Base-by-base conservation (phyloP, 345 rosid genomes). In the Microthlaspi erraticum region DNA sequence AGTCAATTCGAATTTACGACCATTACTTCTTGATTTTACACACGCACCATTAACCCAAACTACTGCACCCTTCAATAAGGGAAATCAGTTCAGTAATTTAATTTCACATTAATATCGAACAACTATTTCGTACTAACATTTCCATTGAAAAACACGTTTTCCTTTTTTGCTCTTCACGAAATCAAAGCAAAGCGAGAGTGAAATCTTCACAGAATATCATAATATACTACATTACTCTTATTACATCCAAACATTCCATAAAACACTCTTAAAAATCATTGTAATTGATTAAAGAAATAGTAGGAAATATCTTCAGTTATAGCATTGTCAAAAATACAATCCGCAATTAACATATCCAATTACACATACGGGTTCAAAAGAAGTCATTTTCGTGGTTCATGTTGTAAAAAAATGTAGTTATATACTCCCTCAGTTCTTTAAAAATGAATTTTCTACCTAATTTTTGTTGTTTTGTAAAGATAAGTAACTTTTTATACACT, bases 381-480 rank as follows among this genome's bases (percentile, higher is more conserved):
- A 39, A 13, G 4, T 37, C 0, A 20, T n/a, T 41, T 7, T 20
- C 10, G 32, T 13, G 60, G 42, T 6, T 38, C 42, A 23, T 50
- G 8, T 31, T 49, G 68, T 70, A 39, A 51, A 9, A 4, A 29
- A 53, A 41, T n/a, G 45, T 19, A n/a, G n/a, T n/a, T n/a, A n/a
- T n/a, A n/a, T n/a, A n/a, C n/a, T n/a, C n/a, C n/a, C n/a, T n/a
- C n/a, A n/a, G n/a, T n/a, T n/a, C n/a, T n/a, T n/a, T n/a, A n/a
- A n/a, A n/a, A n/a, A n/a, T n/a, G n/a, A n/a, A n/a, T n/a, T n/a
- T n/a, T n/a, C n/a, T n/a, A n/a, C n/a, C n/a, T n/a, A n/a, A n/a
- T n/a, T n/a, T n/a, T n/a, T n/a, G n/a, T n/a, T n/a, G n/a, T n/a
- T n/a, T n/a, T n/a, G n/a, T n/a, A n/a, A n/a, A n/a, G n/a, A n/a